Conservation (phyloP, 2,329 filamentous ascomycete genomes). For the Albophoma yamanashiensis region DNA sequence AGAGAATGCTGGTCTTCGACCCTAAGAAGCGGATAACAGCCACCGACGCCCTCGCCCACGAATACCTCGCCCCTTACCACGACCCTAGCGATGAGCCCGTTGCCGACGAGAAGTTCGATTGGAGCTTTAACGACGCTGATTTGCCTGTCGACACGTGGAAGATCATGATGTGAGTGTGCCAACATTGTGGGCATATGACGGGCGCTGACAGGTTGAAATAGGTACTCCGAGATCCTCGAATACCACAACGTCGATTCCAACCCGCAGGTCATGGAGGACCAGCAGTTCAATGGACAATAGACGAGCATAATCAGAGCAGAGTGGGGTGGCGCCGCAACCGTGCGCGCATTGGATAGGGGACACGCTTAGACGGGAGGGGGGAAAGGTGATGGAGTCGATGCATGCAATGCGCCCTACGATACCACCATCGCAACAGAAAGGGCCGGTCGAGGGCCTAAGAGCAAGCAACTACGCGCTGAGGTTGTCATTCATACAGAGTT, state of each 20-base stretch:
- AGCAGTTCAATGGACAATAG: conserved; percentile 24
- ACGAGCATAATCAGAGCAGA: not conserved
- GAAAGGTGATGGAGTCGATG: not conserved
- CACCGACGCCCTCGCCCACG: conserved; percentile 74
- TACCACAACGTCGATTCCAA: conserved; percentile 83
- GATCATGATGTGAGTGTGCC: conserved; percentile 85
- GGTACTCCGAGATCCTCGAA: conserved; percentile 98
- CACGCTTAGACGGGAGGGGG: conserved; percentile 2
- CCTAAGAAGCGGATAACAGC: conserved; percentile 93
- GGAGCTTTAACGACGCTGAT: conserved; percentile 98
- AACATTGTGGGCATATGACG: too few relatives aligned
- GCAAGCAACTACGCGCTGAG: not conserved
- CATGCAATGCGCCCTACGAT: conserved; percentile 1
- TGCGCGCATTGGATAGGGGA: conserved; percentile 4
- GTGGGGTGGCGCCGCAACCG: not conserved
- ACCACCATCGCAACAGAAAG: not conserved
- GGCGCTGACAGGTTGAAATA: conserved; percentile 23
- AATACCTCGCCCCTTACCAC: conserved; percentile 93
- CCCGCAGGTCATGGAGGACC: conserved; percentile 25
- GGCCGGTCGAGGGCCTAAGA: not conserved
- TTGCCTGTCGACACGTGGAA: conserved; percentile 99
- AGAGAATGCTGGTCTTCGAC: conserved; percentile 96
- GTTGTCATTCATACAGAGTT: conserved; percentile 4
- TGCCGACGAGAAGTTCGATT: conserved; percentile 96
- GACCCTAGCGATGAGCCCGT: conserved; percentile 94